Conservation (phyloP, 2,329 filamentous ascomycete genomes). For the Lachnellula subtilissima region DNA sequence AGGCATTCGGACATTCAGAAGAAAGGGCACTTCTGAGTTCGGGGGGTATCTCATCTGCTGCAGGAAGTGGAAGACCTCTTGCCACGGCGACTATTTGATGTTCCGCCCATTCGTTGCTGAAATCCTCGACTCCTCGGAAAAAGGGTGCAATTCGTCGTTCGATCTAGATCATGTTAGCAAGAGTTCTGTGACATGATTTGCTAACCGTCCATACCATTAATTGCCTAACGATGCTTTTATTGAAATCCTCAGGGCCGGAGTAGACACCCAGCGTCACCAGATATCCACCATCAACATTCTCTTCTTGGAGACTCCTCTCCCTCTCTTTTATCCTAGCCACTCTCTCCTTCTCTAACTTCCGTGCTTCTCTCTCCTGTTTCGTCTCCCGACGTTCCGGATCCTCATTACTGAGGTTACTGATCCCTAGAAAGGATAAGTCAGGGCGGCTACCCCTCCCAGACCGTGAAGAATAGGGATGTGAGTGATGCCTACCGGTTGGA, state of each 20-base stretch:
- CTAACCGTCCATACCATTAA: conserved; percentile 62
- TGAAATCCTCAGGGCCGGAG: conserved; percentile 88
- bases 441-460: conserved; percentile 26
- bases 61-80: conserved; percentile 75
- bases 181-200: not conserved
- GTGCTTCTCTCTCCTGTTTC: conserved; percentile 83
- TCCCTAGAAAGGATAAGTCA: conserved; percentile 31
- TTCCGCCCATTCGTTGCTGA: conserved; percentile 84
- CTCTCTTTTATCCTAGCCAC: conserved; percentile 72
- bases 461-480: conserved; percentile 23
- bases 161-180: conserved; percentile 54
- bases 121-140: conserved; percentile 89
- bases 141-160: conserved; percentile 90
- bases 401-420: conserved; percentile 25
- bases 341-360: conserved; percentile 78
- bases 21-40: conserved; percentile 46
- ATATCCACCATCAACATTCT: conserved; percentile 91
- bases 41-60: conserved; percentile 75
- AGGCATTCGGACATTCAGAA: conserved; percentile 43
- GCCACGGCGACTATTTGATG: conserved; percentile 91
- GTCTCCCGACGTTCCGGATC: conserved; percentile 65
- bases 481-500: conserved; percentile 18
- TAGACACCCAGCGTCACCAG: conserved; percentile 93
- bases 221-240: conserved; percentile 80
- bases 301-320: conserved; percentile 83